These are phyloP conservation scores for Passiflora organensis DNA, from an alignment of 345 rosid species.

Conservation along the genomic window DNA sequence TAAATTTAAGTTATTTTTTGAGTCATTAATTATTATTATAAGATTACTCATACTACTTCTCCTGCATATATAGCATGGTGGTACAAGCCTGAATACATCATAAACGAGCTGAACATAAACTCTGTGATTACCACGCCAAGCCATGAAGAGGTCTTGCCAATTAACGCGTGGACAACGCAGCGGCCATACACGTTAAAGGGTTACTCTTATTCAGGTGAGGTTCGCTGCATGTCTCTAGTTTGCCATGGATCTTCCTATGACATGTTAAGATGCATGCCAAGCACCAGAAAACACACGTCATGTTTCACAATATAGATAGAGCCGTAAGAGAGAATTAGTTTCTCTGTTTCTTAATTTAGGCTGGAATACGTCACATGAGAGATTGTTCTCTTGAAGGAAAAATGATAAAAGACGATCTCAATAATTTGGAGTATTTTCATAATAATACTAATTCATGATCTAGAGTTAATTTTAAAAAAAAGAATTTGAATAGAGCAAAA, in stretches of 20 bases:
- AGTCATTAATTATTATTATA: too few relatives aligned
- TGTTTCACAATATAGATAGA: background rate
- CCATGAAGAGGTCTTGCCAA: slow-evolving; percentile 75
- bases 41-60: too few relatives aligned
- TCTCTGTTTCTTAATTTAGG: background rate
- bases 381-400: background rate
- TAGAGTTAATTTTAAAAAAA: too few relatives aligned
- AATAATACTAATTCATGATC: too few relatives aligned
- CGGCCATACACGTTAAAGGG: slow-evolving; percentile 71
- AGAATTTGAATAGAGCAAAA: too few relatives aligned
- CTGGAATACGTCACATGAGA: background rate
- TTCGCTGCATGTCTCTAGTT: too few relatives aligned
- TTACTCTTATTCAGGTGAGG: slow-evolving; percentile 81
- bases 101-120: slow-evolving; percentile 85
- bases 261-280: too few relatives aligned
- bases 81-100: slow-evolving; percentile 78
- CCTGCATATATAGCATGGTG: slow-evolving; percentile 99
- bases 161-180: slow-evolving; percentile 80
- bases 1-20: too few relatives aligned
- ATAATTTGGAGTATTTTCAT: too few relatives aligned
- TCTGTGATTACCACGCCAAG: slow-evolving; percentile 87
- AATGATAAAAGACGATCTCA: too few relatives aligned
- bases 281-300: background rate
- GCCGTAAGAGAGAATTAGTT: background rate
- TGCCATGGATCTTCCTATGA: too few relatives aligned